Evolutionary conservation across 768 basidiomycete genomes (phyloP).

Genomic region (Tylopilus plumbeoviolaceoides): DNA sequence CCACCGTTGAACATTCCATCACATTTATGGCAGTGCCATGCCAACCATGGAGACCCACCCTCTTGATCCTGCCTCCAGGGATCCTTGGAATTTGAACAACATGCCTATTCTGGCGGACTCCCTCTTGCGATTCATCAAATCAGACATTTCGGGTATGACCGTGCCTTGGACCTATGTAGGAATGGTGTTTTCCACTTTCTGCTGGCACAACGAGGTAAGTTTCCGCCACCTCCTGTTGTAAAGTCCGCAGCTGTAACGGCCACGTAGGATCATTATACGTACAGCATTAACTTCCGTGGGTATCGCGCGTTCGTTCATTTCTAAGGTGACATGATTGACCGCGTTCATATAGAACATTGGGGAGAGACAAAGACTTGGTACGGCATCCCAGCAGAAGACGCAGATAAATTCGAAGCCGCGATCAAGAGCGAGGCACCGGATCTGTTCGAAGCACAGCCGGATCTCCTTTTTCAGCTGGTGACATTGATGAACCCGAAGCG

Average conservation of each 20-base stretch:
- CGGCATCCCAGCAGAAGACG: conserved; percentile 93
- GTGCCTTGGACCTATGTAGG: conserved; percentile 99
- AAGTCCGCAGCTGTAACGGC: conserved; percentile 21
- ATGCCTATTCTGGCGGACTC: conserved; percentile 92
- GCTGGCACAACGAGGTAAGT: conserved; percentile 96
- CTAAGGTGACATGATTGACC: conserved; percentile 25
- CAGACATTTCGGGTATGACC: conserved; percentile 99
- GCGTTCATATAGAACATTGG: conserved; percentile 82
- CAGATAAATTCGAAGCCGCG: conserved; percentile 93
- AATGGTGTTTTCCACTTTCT: conserved; percentile 98
- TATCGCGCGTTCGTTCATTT: conserved; percentile 15
- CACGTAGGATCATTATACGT: conserved; percentile 91
- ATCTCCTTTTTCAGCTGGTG: conserved; percentile 94
- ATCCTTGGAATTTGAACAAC: conserved; percentile 98
- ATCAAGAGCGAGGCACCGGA: conserved; percentile 95
- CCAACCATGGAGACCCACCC: conserved; percentile 95
- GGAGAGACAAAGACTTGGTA: conserved; percentile 99
- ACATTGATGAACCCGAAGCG: conserved; percentile 95
- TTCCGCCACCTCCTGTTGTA: conserved; percentile 14
- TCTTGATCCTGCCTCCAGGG: conserved; percentile 76
- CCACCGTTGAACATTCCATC: conserved; percentile 30
- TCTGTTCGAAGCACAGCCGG: conserved; percentile 95
- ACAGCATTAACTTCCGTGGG: conserved; percentile 91
- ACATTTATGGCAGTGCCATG: conserved; percentile 70
- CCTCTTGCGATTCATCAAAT: conserved; percentile 94